Base-by-base conservation (phyloP, 75 land plant species). In the Pinus albicaulis region DNA sequence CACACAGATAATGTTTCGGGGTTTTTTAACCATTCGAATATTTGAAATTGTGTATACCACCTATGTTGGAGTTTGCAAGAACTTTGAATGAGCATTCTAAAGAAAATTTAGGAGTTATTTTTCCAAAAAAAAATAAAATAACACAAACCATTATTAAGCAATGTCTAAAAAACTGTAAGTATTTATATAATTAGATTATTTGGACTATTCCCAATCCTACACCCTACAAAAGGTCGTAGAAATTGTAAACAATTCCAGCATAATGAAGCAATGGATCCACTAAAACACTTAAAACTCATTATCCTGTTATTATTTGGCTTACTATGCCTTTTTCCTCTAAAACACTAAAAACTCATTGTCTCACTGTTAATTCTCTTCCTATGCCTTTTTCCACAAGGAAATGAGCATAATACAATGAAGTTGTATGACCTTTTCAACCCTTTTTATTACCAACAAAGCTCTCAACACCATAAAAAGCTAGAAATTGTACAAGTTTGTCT, bases 401-500 rank as follows among this genome's bases (percentile, higher is more conserved):
- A 41, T 19, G 15, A 31, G 36, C 41, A 68, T 41, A 17, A 68
- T 68, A 68, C 71, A 68, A 41, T 38, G 48, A 38, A 68, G 52
- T 20, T 20, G 71, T 41, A 23, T 6, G 11, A 22, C 53, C 41
- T 68, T 48, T 14, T 55, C 74, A 53, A 28, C 57, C 31, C 20
- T 36, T 72, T 14, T 5, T 72, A 1, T 55, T 72, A 0, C 53
- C 36, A 2, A 20, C 15, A 26, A 65, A 56, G 15, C 77, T 80
- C 55, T 82, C 73, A 13, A 82, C 84, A 36, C 84, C 84, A 56
- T 69, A 81, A 6, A 83, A 71, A 61, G 71, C 66, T 76, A 82
- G 71, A 23, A 82, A 77, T 78, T 82, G 83, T 34, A 82, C 81
- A 74, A 82, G 84, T 69, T 78, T 82, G 44, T 80, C 84, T 75